These are phyloP conservation scores for Sporothrix variecibatus DNA, from an alignment of 2,329 filamentous ascomycete species.

Conservation along the genomic window DNA sequence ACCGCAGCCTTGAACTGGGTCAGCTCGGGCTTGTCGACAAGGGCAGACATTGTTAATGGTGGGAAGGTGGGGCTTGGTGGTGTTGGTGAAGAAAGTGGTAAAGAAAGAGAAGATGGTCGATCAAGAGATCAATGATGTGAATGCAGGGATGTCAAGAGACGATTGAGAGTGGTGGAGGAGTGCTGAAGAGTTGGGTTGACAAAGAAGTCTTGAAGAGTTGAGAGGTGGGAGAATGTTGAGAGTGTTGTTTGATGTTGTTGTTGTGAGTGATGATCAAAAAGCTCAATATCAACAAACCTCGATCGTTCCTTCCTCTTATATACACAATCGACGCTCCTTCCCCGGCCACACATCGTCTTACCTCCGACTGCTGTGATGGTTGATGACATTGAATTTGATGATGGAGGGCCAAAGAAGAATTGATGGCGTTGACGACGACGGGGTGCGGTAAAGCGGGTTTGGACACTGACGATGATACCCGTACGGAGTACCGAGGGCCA, in stretches of 20 bases:
- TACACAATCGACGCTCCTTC: neutral
- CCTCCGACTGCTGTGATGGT: neutral
- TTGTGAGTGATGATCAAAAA: conserved; percentile 3
- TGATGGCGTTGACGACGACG: neutral
- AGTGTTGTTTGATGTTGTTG: neutral
- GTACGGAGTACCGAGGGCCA: neutral
- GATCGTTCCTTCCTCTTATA: neutral
- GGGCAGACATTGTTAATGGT: neutral
- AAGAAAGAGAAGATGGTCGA: neutral
- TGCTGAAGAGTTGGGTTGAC: neutral
- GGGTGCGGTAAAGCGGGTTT: neutral
- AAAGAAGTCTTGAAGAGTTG: neutral
- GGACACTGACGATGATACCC: neutral
- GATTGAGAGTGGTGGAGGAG: neutral
- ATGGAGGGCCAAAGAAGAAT: neutral
- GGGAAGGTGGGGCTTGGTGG: neutral
- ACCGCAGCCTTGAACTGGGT: neutral
- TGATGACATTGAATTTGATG: neutral
- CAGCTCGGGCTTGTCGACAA: neutral
- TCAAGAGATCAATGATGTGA: neutral
- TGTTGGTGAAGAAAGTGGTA: neutral
- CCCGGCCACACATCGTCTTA: neutral
- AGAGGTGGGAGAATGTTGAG: neutral
- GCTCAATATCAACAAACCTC: conserved; percentile 8
- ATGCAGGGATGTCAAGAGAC: neutral